Evolutionary conservation across 768 basidiomycete genomes (phyloP).

Genomic region (Cystobasidium onofrii): DNA sequence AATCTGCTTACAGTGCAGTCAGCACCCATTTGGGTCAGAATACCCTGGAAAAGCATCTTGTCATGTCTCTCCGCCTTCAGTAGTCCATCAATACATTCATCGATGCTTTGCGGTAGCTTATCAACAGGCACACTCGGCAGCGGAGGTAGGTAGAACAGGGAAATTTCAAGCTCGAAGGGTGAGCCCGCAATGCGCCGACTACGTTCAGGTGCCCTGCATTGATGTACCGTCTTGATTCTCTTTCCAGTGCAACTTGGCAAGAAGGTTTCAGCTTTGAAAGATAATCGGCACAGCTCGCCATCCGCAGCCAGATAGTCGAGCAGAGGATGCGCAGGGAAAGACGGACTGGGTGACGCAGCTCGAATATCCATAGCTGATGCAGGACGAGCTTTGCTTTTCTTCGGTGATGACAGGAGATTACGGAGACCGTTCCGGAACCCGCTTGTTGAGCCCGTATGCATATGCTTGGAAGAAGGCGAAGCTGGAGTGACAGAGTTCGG

Average conservation of each 20-base stretch:
- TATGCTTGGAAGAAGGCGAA: background rate
- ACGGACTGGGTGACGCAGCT: background rate
- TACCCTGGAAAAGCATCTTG: constrained; percentile 12
- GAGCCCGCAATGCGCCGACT: background rate
- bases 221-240: background rate
- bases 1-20: constrained; percentile 17
- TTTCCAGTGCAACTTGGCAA: constrained; percentile 1
- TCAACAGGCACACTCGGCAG: constrained; percentile 14
- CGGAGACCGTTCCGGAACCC: constrained; percentile 23
- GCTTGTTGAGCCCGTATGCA: constrained; percentile 10
- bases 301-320: constrained; percentile 16
- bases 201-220: background rate
- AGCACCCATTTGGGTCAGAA: constrained; percentile 24
- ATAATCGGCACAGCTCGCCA: background rate
- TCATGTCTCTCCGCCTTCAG: constrained; percentile 15
- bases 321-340: constrained; percentile 6
- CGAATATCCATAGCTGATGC: constrained; percentile 14
- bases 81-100: constrained; percentile 22
- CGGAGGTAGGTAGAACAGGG: constrained; percentile 27
- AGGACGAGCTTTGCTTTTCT: constrained; percentile 26
- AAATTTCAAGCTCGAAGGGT: background rate
- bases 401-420: background rate
- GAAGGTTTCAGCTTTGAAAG: background rate
- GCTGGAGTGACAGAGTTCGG: background rate
- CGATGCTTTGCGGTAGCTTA: constrained; percentile 25